phyloP scores from a whole-genome alignment of 208 protist genomes.

The Wallacemonas sp. region DNA sequence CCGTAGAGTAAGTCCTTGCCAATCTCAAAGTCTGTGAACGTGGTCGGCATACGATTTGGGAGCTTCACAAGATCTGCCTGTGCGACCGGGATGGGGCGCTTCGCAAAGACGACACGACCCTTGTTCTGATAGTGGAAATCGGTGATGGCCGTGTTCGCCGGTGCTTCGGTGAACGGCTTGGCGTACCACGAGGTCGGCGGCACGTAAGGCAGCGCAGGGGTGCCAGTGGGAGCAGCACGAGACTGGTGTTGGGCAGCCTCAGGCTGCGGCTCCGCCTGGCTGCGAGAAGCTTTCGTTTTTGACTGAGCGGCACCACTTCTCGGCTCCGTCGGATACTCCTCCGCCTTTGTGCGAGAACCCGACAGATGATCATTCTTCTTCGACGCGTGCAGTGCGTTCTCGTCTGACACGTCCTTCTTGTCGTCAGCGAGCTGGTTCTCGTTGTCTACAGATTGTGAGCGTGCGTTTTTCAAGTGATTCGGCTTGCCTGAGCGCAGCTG shows the following conservation, averaged over 20 bases:
- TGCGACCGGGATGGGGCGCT: constrained; percentile 34
- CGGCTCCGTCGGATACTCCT: neutral
- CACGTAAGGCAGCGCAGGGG: constrained; percentile 29
- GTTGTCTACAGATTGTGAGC: neutral
- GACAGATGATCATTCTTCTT: neutral
- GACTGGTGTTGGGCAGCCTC: neutral
- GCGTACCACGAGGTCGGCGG: constrained; percentile 73
- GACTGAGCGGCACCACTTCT: neutral
- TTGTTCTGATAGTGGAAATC: constrained; percentile 55
- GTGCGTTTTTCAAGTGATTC: constrained; percentile 2
- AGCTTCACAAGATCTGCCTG: constrained; percentile 41
- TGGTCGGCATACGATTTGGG: constrained; percentile 32
- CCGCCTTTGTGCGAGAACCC: neutral
- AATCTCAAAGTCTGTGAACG: constrained; percentile 37
- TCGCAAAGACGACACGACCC: constrained; percentile 62
- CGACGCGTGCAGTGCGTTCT: neutral
- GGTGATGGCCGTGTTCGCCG: constrained; percentile 32
- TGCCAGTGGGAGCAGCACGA: neutral
- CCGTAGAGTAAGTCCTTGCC: constrained; percentile 71
- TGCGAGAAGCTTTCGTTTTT: no score
- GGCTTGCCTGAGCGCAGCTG: constrained; percentile 1
- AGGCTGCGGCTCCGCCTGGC: no score
- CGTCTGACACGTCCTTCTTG: neutral
- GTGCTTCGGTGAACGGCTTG: constrained; percentile 31
- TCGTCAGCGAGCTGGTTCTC: neutral